Base-by-base conservation (phyloP, 805 yeast species). In the Cyberlindnera galapagoensis region DNA sequence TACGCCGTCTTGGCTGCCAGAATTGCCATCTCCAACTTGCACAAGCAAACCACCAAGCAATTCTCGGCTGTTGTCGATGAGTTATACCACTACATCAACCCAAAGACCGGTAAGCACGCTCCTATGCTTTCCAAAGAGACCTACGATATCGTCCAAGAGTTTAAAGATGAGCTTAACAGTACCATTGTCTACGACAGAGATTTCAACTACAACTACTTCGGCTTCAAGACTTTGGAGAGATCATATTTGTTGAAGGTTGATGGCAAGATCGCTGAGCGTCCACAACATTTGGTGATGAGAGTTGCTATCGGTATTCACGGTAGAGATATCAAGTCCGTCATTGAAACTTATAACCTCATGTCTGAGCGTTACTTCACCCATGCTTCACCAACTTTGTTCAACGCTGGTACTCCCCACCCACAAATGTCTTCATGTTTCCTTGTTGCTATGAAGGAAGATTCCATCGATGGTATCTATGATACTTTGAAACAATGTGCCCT, bases 371-470 rank as follows among this genome's bases (percentile, higher is more conserved):
- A 76, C 57, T 85, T 88, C 62, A 85, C 88, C 30, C 97, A 90
- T 56, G 97, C 95, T 3, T 85, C 96, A 4, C 97, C 98, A n/a
- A 90, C 98, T 1, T 63, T 90, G 40, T 90, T 84, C 70, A 90
- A 88, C 52, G 82, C 97, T 1, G 97, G 96, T 32, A 85, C 95
- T 12, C 80, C 86, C 20, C 67, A 71, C 38, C 81, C 92, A 19
- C 86, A 75, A 55, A 70, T 90, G 65, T 85, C 97, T 9, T 88
- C 97, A 12, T 90, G 97, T 61, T 90, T 90, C 67, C 65, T 90
- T 26, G 67, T 90, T 22, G 88, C 88, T 22, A 86, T 86, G 86
- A 76, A 80, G 52, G 95, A 83, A 32, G 98, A 90, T 60, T 88
- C 97, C 6, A 86, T 90, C 39, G 96, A 92, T 46, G 97, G 97